Base-by-base conservation (phyloP, 495 filamentous ascomycete species). In the Aspergillus leporis region DNA sequence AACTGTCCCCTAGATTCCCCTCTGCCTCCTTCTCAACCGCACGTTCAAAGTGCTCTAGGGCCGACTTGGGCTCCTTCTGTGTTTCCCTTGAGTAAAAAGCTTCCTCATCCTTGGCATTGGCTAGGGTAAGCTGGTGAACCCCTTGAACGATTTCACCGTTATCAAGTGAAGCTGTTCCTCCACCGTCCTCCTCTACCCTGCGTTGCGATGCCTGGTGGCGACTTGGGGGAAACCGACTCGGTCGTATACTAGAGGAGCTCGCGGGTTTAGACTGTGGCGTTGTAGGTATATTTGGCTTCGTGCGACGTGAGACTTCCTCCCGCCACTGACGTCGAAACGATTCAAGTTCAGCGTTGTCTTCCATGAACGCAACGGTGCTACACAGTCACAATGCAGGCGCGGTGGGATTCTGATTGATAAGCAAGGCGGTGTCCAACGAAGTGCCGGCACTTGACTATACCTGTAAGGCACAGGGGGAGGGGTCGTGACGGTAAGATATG, bases 11-110 rank as follows among this genome's bases (percentile, higher is more conserved):
- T 19, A 98, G 75, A 55, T 81, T 93, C 0, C 94, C 94, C 57
- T 87, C 85, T 0, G 80, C 80, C 74, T 98, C 95, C 66, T 84
- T 90, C 75, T 97, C 91, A 8, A 96, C 91, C 0, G 93, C 95
- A 70, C 83, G 82, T 70, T 98, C 94, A 66, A 95, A 98, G 70
- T 97, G 90, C 66, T 97, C 94, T 40, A 98, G 73, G 4, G 94
- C 94, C 8, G 92, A 90, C 22, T 75, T 75, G 13, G 89, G 91
- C 63, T 91, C 88, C 31, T 72, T 59, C 22, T 59, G 62, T 0
- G 62, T 46, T 21, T 56, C 47, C 60, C 60, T 51, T 38, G 66
- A 48, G 54, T 70, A 52, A 64, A 76, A 65, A 55, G 40, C 66
- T 56, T 72, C 74, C 34, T 71, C 73, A 47, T 74, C 69, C 3